Conservation (phyloP, 148 eudicot species). For the Polygonum aviculare region DNA sequence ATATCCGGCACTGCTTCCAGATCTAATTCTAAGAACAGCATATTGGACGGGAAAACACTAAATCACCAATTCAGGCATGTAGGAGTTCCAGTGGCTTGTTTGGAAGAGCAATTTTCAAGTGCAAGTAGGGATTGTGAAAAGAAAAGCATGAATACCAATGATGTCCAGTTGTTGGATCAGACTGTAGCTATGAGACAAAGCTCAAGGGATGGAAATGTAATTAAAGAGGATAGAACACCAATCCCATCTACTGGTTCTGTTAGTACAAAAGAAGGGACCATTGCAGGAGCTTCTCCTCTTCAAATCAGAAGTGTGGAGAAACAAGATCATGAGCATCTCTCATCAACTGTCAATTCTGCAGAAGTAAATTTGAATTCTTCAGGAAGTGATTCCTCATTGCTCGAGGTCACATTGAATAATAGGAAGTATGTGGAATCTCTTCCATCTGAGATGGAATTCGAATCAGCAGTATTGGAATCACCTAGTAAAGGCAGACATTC, state of each 20-base stretch:
- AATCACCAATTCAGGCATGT: conserved; percentile 18
- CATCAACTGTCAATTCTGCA: conserved; percentile 15
- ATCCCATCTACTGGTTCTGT: conserved; percentile 10
- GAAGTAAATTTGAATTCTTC: conserved; percentile 18
- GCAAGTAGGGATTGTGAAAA: conserved; percentile 21
- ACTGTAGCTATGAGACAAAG: conserved; percentile 15
- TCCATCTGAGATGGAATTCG: conserved; percentile 19
- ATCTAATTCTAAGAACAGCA: conserved; percentile 20
- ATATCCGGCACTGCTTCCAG: conserved; percentile 18
- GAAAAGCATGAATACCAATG: conserved; percentile 8
- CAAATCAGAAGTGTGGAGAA: conserved; percentile 23
- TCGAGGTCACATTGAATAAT: conserved; percentile 24
- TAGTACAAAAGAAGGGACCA: conserved; percentile 3
- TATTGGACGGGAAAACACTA: conserved; percentile 14
- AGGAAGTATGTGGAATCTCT: conserved; percentile 12
- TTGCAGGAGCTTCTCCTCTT: conserved; percentile 28
- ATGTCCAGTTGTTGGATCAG: conserved; percentile 16
- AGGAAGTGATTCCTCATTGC: conserved; percentile 26
- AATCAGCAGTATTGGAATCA: neutral
- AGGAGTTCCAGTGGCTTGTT: conserved; percentile 37
- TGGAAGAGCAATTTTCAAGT: conserved; percentile 28
- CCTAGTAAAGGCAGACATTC: neutral
- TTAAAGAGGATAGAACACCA: conserved; percentile 20
- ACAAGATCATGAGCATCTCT: conserved; percentile 16
- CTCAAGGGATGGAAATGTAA: conserved; percentile 11